Base-by-base conservation (phyloP, 345 rosid genomes). In the Lenwebbia sp. region DNA sequence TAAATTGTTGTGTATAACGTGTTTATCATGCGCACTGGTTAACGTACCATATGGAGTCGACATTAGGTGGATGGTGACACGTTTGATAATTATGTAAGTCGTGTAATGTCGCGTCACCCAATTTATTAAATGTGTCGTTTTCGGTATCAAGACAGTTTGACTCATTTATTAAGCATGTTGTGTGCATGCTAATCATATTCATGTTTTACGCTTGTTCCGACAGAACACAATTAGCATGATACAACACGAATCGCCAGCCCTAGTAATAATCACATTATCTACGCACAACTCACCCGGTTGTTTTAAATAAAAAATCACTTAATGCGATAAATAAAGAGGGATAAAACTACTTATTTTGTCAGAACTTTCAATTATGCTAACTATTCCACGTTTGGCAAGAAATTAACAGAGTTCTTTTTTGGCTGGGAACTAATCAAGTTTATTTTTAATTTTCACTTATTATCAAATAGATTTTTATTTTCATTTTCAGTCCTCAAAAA, bases 71-170 rank as follows among this genome's bases (percentile, higher is more conserved):
- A 37, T 37, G 25, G 2, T 19, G 11, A 10, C 4, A 3, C 0
- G 2, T 70, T 70, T 33, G 26, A 10, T 33, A 37, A 37, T 19
- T 19, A 3, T 5, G 1, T 4, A 3, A 19, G 2, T 17, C 26
- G 0, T 17, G 0, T 17, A 8, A 70, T 9, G 25, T 17, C 4
- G 2, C 7, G 40, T 13, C 10, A 13, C 30, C 8, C 22, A 0
- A 1, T 28, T 62, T 6, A 62, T 15, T 28, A 7, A n/a, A 17
- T 3, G 2, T 30, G 33, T 62, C 5, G 3, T 30, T 30, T 62
- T 62, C 3, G n/a, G 13, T 7, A 30, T 28, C 10, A 1, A 62
- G 9, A 62, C 0, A 28, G 5, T 28, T 7, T 3, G 44, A 65
- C 41, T 8, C 5, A 15, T 17, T 17, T 33, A 30, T 15, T 65